Conservation (phyloP, 2,329 filamentous ascomycete species). For the Balansia obtecta region DNA sequence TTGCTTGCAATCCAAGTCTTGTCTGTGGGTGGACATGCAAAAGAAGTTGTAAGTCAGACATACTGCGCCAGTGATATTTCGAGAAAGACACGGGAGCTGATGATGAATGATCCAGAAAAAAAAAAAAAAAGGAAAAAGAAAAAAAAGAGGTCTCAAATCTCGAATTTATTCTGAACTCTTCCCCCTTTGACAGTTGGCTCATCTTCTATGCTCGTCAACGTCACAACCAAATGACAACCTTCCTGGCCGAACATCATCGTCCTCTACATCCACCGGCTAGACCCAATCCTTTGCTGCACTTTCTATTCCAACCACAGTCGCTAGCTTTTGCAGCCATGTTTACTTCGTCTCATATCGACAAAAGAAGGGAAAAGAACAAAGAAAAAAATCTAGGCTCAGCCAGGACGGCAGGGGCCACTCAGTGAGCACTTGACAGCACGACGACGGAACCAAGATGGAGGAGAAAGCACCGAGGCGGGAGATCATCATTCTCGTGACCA, state of each 20-base stretch:
- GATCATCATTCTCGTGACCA: conserved; percentile 36
- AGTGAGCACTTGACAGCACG: background rate
- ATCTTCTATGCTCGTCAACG: background rate
- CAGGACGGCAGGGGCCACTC: background rate
- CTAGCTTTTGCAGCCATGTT: background rate
- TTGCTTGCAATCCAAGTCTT: background rate
- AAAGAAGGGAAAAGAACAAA: background rate
- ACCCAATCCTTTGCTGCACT: background rate
- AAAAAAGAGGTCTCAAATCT: background rate
- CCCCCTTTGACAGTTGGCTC: background rate
- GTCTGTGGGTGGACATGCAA: background rate
- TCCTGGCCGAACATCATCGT: background rate
- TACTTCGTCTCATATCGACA: background rate
- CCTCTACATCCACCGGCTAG: background rate
- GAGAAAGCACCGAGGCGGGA: background rate
- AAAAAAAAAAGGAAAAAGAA: no score
- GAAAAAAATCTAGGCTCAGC: background rate
- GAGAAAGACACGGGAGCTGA: background rate
- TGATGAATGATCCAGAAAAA: background rate
- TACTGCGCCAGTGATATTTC: background rate
- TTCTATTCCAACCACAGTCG: background rate
- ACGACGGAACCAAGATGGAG: background rate
- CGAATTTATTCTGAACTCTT: background rate
- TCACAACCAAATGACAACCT: background rate
- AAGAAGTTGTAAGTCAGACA: background rate